Base-by-base conservation (phyloP, 805 yeast species). In the Suhomyces canberraensis region DNA sequence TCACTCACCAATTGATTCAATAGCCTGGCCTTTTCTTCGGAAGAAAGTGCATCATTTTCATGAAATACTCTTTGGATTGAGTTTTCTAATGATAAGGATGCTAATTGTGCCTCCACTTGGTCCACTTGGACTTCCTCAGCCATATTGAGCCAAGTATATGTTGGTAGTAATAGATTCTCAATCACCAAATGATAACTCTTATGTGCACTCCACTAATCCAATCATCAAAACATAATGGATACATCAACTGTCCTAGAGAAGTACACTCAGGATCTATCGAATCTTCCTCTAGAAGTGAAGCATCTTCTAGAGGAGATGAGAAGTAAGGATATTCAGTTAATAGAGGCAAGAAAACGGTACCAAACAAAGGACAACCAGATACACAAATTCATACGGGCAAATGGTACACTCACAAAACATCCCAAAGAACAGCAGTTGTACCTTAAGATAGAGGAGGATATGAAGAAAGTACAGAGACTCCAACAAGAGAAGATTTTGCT, bases 221-320 rank as follows among this genome's bases (percentile, higher is more conserved):
- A n/a, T n/a, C n/a, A n/a, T n/a, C n/a, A n/a, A n/a, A n/a, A 9
- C 19, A 49, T 34, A 11, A 87, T 87, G 95, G 98, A 90, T 62
- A 90, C 97, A 3, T 89, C 96, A n/a, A 76, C 93, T 1, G 71
- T 69, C 11, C 54, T 68, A 16, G 73, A 66, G 42, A 67, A 67
- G 44, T 66, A 66, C 41, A 67, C 73, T 2, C 81, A 76, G 54
- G 83, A 78, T 46, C 68, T 91, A 29, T 79, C 91, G 8, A 91
- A 90, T 50, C 71, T 93, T 29, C 96, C 96, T 16, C 80, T 87
- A 4, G 98, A 91, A 60, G 73, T 91, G 29, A 81, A 81, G 36
- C 87, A 84, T 51, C 64, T 88, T 25, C 64, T 91, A 32, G 84
- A 84, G 35, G 98, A 93, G 58, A 72, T 91, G 25, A 74, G 81